Conservation (phyloP, 805 yeast species). For the Maudiozyma bulderi region DNA sequence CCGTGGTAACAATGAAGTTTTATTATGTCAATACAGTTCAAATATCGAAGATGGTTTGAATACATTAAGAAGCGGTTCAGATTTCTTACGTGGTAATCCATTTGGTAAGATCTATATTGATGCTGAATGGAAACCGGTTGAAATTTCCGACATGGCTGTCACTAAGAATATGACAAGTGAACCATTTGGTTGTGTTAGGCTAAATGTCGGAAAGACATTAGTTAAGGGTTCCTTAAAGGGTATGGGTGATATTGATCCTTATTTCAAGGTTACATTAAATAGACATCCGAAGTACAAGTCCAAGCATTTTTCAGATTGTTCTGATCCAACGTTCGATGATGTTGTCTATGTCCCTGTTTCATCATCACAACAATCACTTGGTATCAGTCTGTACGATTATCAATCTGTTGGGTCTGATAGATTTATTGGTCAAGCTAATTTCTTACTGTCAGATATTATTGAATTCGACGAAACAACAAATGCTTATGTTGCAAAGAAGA, state of each 20-base stretch:
- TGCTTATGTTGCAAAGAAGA: slow-evolving; percentile 41
- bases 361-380: slow-evolving; percentile 49
- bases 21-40: slow-evolving; percentile 43
- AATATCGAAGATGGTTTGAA: slow-evolving; percentile 40
- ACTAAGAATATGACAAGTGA: slow-evolving; percentile 34
- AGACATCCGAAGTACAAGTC: slow-evolving; percentile 52
- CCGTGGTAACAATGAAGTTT: slow-evolving; percentile 35
- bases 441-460: slow-evolving; percentile 41
- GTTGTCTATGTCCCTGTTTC: slow-evolving; percentile 52
- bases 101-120: slow-evolving; percentile 45
- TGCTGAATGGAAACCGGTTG: slow-evolving; percentile 65
- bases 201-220: slow-evolving; percentile 46
- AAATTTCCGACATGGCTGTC: slow-evolving; percentile 40
- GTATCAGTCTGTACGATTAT: slow-evolving; percentile 55
- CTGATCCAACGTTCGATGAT: slow-evolving; percentile 50
- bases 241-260: slow-evolving; percentile 70
- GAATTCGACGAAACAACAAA: slow-evolving; percentile 36
- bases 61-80: slow-evolving; percentile 36
- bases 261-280: slow-evolving; percentile 48
- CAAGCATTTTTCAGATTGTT: slow-evolving; percentile 40
- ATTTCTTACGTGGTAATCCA: slow-evolving; percentile 44
- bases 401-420: slow-evolving; percentile 58
- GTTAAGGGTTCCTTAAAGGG: slow-evolving; percentile 47
- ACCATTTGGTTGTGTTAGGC: slow-evolving; percentile 58
- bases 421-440: slow-evolving; percentile 47